Conservation (phyloP, 2,329 filamentous ascomycete genomes). For the Ampelomyces quisqualis region DNA sequence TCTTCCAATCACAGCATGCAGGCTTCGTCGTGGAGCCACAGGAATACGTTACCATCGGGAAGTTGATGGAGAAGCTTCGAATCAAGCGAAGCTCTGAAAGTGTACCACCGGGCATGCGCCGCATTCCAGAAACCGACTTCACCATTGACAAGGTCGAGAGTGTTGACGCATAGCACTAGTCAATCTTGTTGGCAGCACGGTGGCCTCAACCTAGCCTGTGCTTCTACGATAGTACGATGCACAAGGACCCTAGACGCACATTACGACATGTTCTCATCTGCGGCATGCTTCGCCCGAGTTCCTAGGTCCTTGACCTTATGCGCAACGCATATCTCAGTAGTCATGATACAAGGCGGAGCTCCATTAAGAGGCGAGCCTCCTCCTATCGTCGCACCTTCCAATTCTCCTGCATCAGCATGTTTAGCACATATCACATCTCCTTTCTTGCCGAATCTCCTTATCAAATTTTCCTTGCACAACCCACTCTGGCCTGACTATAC, state of each 20-base stretch:
- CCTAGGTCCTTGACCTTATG: conserved; percentile 17
- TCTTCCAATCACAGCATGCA: conserved; percentile 70
- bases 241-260: conserved; percentile 11
- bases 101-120: conserved; percentile 37
- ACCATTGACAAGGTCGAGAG: conserved; percentile 32
- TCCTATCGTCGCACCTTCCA: too few relatives aligned
- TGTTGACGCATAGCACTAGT: conserved; percentile 33
- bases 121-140: conserved; percentile 40
- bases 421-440: conserved; percentile 30
- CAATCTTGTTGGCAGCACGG: conserved; percentile 7
- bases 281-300: conserved; percentile 9
- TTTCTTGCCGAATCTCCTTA: conserved; percentile 17
- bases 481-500: too few relatives aligned
- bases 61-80: conserved; percentile 82
- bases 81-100: conserved; percentile 57
- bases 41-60: conserved; percentile 75
- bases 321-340: not conserved
- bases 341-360: conserved; percentile 14
- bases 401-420: conserved; percentile 34
- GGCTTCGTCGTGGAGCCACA: conserved; percentile 73
- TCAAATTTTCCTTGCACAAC: too few relatives aligned
- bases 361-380: too few relatives aligned
- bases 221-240: conserved; percentile 9
- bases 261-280: conserved; percentile 13
- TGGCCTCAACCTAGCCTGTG: conserved; percentile 11